Evolutionary conservation across 306 rosid genomes (phyloP), one percentile per base, ranked within the genome.

Genomic region (Pyrus bretschneideri): DNA sequence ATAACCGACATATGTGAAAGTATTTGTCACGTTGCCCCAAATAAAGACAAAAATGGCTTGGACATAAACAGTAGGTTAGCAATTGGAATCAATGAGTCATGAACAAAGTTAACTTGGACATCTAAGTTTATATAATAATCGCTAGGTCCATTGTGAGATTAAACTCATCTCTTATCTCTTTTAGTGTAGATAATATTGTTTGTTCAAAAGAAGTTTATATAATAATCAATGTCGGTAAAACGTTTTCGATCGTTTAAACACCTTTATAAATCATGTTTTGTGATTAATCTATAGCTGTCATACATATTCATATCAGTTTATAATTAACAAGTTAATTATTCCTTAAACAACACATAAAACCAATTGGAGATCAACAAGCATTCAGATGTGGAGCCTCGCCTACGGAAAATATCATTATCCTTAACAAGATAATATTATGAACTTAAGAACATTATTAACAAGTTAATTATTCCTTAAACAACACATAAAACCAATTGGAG

Each of bases 11-110:
- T 13, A 5, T 12, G 19, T 25, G 17, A 12, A 25, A 12, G 19
- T 1, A 3, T 22, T 4, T 6, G 14, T 1, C 0, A 6, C 7
- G 2, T 9, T 58, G 14, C 0, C 13, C 3, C 0, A 10, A 25
- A 60, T 25, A 25, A 60, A 60, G 8, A 25, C 19, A 60, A 4
- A 25, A 60, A 12, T 1, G 10, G 27, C 8, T 60, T 25, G 4
- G 23, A 8, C 15, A 25, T 25, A 12, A 3, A 60, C 65, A 6
- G 4, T 2, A 60, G 17, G 33, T 60, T 63, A 15, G 42, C 38
- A 14, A 18, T 63, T 1, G 5, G 42, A n/a, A 63, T 30, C 40
- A 63, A 17, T 25, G 18, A 23, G 33, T 27, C 19, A 25, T 23
- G 42, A 21, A 63, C 42, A 30, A 4, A 64, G 45, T 63, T 17